Evolutionary conservation across 1,139 yeast species (phyloP), one percentile per base, ranked within the genome.

Genomic region (Geotrichum macrosporum): DNA sequence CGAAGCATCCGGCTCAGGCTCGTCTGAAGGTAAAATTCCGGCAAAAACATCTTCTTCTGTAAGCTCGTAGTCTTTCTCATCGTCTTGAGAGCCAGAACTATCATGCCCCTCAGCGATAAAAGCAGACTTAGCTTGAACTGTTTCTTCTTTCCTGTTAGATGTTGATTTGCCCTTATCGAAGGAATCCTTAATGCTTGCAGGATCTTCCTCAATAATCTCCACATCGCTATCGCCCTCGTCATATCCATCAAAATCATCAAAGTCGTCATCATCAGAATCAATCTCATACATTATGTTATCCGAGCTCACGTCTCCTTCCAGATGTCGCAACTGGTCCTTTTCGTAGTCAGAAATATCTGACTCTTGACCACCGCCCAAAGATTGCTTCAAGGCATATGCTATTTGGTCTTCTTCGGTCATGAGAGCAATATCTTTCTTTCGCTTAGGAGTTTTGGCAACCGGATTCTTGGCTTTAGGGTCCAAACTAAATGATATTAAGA

Each of bases 391-490:
- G 1, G 95, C 96, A 59, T 79, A 71, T 54, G 84, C 83, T 53
- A 87, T 72, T 63, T 87, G 96, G 60, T 87, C 92, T 55, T 86
- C 95, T 63, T 87, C 96, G 0, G 87, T 73, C 66, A 87, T 67
- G 35, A 58, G 65, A 24, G 58, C 61, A 9, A 62, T 54, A 27
- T 63, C 55, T 35, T 58, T 56, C 15, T 65, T 50, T 10, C 58
- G 53, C 41, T 60, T 58, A 19, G 64, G 62, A 20, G 78, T 67
- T 2, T 8, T 5, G 4, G 24, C 40, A 10, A 40, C 33, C 1
- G 96, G 96, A 58, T 87, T 88, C 40, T 74, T 74, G 29, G 80
- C 76, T 27, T 71, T 73, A 9, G 85, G 83, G 48, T 77, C 79
- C 39, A 86, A 69, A 0, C 94, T 79, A 62, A 79, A 85, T 41